These are phyloP conservation scores for Colletotrichum chrysophilum DNA, from an alignment of 2,329 filamentous ascomycete genomes.

Conservation along the genomic window DNA sequence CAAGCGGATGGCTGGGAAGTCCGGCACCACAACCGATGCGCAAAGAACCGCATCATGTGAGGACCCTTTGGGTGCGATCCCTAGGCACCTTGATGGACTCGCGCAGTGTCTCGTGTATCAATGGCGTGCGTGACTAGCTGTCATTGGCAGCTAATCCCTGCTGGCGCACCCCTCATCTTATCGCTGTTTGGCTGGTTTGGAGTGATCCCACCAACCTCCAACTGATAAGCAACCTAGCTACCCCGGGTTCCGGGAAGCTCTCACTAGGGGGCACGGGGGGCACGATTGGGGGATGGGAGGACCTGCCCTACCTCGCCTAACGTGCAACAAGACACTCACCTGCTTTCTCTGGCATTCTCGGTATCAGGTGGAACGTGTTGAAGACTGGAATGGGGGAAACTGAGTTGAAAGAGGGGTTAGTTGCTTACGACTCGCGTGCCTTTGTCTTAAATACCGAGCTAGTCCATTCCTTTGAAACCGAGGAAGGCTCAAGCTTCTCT, in stretches of 20 bases:
- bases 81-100: conserved; percentile 7
- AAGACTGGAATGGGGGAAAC: not conserved
- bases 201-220: not conserved
- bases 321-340: not conserved
- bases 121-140: not conserved
- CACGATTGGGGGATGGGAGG: not conserved
- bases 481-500: not conserved
- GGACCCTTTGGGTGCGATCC: not conserved
- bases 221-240: conserved; percentile 10
- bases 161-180: not conserved
- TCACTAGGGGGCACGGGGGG: not conserved
- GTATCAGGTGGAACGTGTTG: conserved; percentile 7
- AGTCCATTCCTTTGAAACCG: not conserved
- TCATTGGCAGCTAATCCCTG: conserved; percentile 11
- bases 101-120: not conserved
- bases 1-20: not conserved
- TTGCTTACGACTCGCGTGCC: conserved; percentile 4
- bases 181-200: conserved; percentile 11
- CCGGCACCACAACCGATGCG: not conserved
- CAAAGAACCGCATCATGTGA: not conserved
- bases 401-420: not conserved
- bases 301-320: not conserved
- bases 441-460: conserved; percentile 6
- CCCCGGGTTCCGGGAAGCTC: conserved; percentile 2
- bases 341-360: conserved; percentile 1